Evolutionary conservation across 129 eudicot species (phyloP), one percentile per base, ranked within the genome.

Genomic region (Chrysanthemum seticuspe): DNA sequence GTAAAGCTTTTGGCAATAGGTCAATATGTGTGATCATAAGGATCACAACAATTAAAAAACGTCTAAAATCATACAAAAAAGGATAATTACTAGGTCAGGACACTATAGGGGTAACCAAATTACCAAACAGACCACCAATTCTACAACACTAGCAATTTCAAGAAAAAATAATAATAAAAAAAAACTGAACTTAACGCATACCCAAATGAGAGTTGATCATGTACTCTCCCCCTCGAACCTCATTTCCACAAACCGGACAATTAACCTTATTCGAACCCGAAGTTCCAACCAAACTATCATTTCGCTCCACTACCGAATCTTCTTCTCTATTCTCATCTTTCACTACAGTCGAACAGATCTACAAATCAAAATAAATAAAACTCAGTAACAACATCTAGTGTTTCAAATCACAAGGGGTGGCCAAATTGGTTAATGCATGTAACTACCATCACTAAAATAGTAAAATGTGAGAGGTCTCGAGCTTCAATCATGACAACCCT

Each of bases 201-300:
- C 98, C 98, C 62, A 92, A 59, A 82, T 92, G 98, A 67, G 96
- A 89, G 77, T 92, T 92, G 67, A 92, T 76, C 68, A 68, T 34
- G 62, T 73, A 45, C 71, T 89, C 84, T 69, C 79, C 88, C 5
- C 87, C 88, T 9, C 82, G 88, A 80, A 92, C 75, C 67, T 76
- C 56, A 62, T 50, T 73, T 15, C 84, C 88, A 55, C 98, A 92
- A 64, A 92, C 95, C 1, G 98, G 98, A 68, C 98, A 92, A 34
- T 47, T 79, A 40, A 87, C 95, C 84, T 68, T 87, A 51, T 74
- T 87, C 10, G 70, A 62, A 75, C 45, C 74, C 16, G 47, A 31
- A 12, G 70, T 62, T 70, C 27, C 80, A 40, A 7, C 68, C 49
- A 58, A 56, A 48, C 36, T 31, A 31, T 54, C 59, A 55, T 53